Base-by-base conservation (phyloP, 495 filamentous ascomycete species). In the Barbatosphaeria neglecta region DNA sequence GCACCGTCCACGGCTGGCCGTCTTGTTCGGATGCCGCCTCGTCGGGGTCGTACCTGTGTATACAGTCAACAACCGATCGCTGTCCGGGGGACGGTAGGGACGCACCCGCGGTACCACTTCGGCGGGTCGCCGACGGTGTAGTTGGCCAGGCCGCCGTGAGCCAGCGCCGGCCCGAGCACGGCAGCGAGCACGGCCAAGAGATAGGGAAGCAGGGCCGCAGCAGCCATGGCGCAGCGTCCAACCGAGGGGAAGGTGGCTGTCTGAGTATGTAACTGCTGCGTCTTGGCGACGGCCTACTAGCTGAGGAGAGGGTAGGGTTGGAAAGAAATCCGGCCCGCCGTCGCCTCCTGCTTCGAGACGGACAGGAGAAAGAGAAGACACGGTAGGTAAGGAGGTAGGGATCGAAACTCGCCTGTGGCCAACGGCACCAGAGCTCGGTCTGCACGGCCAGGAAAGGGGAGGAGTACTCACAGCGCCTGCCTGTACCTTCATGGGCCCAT, bases 61-160 rank as follows among this genome's bases (percentile, higher is more conserved):
- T 11, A 37, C 38, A 10, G 13, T 28, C 6, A 27, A n/a, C 19
- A 39, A 5, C 22, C 8, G 17, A 15, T 18, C 17, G 40, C 6
- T 42, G 16, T 4, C 40, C 27, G 6, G 27, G 27, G 6, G 33
- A 11, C 4, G 3, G 4, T 5, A 16, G 15, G 15, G 18, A 52
- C 57, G 40, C 48, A 70, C 69, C 69, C 70, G 54, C 63, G 56
- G 40, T 72, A 72, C 70, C 70, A 72, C 8, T 15, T 23, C 18
- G 38, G 38, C 6, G 62, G 65, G 5, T 68, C 64, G 38, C 64
- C 67, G 1, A 74, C 69, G 2, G 68, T 74, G 49, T 74, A 72
- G 55, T 74, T 72, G 16, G 61, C 50, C 4, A 72, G 58, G 1
- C 70, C 70, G 8, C 69, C 70, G 52, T 73, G 70, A 3, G 60